Percentiles rank a stretch among this genome's conserved stretches.
Conservation (phyloP, 164 flowering plant genomes). For the Magnolia sinica region DNA sequence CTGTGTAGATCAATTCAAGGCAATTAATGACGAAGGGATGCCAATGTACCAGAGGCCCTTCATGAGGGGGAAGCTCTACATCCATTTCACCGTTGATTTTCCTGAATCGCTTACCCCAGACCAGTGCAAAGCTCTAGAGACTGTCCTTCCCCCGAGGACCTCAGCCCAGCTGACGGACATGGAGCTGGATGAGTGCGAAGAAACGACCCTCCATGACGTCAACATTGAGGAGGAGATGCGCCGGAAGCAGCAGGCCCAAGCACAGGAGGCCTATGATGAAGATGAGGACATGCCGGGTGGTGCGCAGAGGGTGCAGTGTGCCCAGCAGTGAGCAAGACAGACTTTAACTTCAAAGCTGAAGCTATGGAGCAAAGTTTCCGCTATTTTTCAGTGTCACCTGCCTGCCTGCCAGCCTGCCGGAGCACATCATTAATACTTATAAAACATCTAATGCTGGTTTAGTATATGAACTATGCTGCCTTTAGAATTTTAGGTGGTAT, state of each 20-base stretch:
- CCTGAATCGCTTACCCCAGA: slow-evolving; percentile 63
- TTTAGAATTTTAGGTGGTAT: too few species aligned
- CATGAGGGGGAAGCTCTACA: slow-evolving; percentile 89
- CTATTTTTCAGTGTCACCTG: not conserved
- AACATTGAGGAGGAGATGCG: slow-evolving; percentile 90
- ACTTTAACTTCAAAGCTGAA: too few species aligned
- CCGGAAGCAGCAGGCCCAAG: slow-evolving; percentile 49
- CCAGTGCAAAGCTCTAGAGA: slow-evolving; percentile 58
- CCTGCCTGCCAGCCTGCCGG: not conserved
- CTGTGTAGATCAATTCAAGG: slow-evolving; percentile 70
- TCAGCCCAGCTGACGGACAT: slow-evolving; percentile 50
- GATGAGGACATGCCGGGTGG: slow-evolving; percentile 64
- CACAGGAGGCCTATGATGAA: slow-evolving; percentile 77
- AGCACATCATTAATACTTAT: not conserved
- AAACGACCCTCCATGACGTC: slow-evolving; percentile 82
- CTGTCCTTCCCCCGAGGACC: slow-evolving; percentile 50
- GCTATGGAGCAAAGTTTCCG: too few species aligned
- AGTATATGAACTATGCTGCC: too few species aligned
- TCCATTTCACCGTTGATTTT: slow-evolving; percentile 81
- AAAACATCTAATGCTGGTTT: not conserved
- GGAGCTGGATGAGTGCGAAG: slow-evolving; percentile 95
- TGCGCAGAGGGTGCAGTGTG: slow-evolving; percentile 75
- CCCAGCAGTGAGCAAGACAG: slow-evolving; percentile 52
- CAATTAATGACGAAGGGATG: slow-evolving; percentile 88
- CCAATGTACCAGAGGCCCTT: slow-evolving; percentile 79